Evolutionary conservation across 1,284 basidiomycete genomes (phyloP), one percentile per base, ranked within the genome.

Genomic region (Schizophyllum commune): DNA sequence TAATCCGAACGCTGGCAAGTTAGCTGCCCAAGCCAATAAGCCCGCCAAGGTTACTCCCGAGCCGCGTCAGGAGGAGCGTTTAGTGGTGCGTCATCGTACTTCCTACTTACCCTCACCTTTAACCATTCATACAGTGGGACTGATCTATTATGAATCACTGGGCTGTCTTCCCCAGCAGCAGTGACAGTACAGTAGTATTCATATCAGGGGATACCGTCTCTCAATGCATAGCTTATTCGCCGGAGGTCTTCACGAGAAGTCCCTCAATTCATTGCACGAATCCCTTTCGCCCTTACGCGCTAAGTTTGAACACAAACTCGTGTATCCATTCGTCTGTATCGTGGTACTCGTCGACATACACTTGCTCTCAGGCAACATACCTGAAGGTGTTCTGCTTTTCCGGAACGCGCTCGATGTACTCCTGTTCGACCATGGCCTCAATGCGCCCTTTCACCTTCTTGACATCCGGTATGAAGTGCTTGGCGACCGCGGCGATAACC

Each of bases 361-460:
- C 27, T 27, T 5, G 27, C 27, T 27, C 27, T 61, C 47, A 91
- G 8, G 94, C 93, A 33, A 96, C 80, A 71, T 96, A 96, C 56
- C 85, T 74, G 65, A 92, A 88, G 69, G 82, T 74, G 65, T 85
- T 86, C 73, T 78, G 83, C 68, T 92, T 88, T 32, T 82, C 78
- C 19, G 87, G 83, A 69, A 89, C 88, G 58, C 94, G 79, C 72
- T 83, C 83, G 73, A 97, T 71, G 75, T 95, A 97, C 71, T 96
- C 95, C 66, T 84, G 79, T 66, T 95, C 93, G 58, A 96, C 92
- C 64, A 96, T 73, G 58, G 80, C 82, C 67, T 89, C 88, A 64
- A 97, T 85, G 59, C 92, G 80, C 71, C 85, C 83, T 79, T 96
- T 97, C 74, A 97, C 94, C 70, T 84, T 82, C 65, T 83, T 79